Base-by-base conservation (phyloP, 345 rosid species). In the Pistacia atlantica region DNA sequence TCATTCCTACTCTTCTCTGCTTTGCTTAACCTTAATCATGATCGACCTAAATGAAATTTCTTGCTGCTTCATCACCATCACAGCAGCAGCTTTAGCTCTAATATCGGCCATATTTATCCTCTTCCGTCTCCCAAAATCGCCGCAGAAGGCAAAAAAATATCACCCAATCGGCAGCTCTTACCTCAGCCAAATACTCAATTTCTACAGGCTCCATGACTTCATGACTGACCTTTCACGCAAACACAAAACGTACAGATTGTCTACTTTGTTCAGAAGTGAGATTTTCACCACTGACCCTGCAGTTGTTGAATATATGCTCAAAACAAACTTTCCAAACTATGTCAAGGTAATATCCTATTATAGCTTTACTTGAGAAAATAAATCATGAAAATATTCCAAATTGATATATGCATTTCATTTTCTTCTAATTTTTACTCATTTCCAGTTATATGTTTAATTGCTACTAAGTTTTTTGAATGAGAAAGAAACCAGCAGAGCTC, bases 271-370 rank as follows among this genome's bases (percentile, higher is more conserved):
- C 64, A 65, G 52, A 56, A 75, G 65, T 22, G 69, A 74, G 7
- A 60, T 74, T 55, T 63, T 11, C 73, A 81, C 82, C 12, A 4
- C 77, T 2, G 82, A 82, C 48, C 84, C 84, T 4, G 59, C 57
- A 0, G 75, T 70, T 60, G 81, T 82, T 56, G 84, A 82, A 78
- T 71, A 78, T 35, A 78, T 82, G 0, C 84, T 82, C 81, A 82
- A 82, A 75, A 74, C 79, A 11, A 82, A 82, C 63, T 78, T 78
- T 72, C 66, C 70, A 14, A 82, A 82, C 48, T 82, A 78, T 54
- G 81, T 73, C 67, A 81, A 81, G 84, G 81, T 78, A 67, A n/a
- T 54, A 8, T 35, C 5, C 3, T 2, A 2, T 4, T 37, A 37
- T 37, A 37, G 38, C 3, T 37, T 37, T 37, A 37, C 7, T 3